These are phyloP conservation scores for Parmelia sp. DNA, from an alignment of 495 filamentous ascomycete species.

Conservation along the genomic window DNA sequence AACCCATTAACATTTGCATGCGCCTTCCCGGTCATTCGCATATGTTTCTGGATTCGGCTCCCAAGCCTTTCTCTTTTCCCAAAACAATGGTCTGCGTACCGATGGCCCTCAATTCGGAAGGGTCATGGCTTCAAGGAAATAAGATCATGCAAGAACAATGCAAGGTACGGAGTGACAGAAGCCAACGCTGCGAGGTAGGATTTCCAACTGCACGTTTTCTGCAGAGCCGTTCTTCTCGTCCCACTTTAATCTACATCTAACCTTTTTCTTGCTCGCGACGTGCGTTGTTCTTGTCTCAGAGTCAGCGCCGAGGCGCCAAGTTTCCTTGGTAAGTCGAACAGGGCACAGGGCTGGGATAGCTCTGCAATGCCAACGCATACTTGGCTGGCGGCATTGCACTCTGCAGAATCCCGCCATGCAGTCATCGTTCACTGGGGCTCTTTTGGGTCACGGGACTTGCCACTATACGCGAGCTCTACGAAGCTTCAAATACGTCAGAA, in stretches of 20 bases:
- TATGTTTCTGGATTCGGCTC: neutral
- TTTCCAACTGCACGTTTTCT: neutral
- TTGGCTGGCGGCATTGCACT: conserved; percentile 8
- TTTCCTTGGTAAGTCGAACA: conserved; percentile 7
- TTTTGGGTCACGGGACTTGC: conserved; percentile 13
- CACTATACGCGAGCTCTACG: conserved; percentile 2
- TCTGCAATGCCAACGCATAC: conserved; percentile 19
- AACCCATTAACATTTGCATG: neutral
- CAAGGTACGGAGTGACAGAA: conserved; percentile 11
- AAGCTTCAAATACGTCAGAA: neutral
- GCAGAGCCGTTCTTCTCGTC: conserved; percentile 2
- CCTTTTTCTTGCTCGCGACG: neutral
- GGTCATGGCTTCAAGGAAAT: neutral
- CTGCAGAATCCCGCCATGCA: conserved; percentile 12
- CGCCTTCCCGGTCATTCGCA: neutral
- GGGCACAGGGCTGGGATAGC: conserved; percentile 13
- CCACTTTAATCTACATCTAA: neutral
- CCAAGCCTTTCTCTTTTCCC: neutral
- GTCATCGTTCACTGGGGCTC: conserved; percentile 2
- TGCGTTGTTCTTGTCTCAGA: conserved; percentile 5
- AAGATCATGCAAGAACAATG: conserved; percentile 14
- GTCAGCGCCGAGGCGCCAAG: neutral
- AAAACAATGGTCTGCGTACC: neutral
- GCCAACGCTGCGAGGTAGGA: conserved; percentile 1
- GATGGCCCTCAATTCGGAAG: neutral